Base-by-base conservation (phyloP, 805 yeast species). In the Wickerhamiella cacticola region DNA sequence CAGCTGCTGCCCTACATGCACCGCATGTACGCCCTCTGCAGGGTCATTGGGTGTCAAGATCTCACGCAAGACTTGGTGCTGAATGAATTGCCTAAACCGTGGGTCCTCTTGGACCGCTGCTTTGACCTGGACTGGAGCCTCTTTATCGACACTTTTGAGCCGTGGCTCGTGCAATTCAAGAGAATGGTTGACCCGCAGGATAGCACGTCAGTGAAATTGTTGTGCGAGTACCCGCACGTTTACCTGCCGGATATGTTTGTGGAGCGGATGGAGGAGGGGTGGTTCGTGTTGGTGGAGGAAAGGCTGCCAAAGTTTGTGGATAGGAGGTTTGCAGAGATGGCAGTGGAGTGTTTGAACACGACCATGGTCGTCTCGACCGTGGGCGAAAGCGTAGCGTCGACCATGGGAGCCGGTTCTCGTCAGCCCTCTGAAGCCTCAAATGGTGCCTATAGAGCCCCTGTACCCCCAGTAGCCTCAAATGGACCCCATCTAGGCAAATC, bases 151-250 rank as follows among this genome's bases (percentile, higher is more conserved):
- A 10, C 45, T 9, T 5, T 52, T 10, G 18, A 36, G 31, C 56
- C 56, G 1, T 56, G 59, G 59, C 31, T 55, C 2, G 42, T 26
- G 3, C 53, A 56, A 40, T 41, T 56, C 21, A 45, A 47, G 15
- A 46, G 48, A 7, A 55, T 47, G 24, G 15, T 41, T 12, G 45
- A 28, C 12, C n/a, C 2, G 15, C 7, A 18, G 21, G 13, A 22
- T 13, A 5, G 29, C 3, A 23, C 29, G 4, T 28, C 41, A 21
- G 15, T 41, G 18, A 10, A 8, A 7, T 25, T 35, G 9, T 3
- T 44, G 23, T 35, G 41, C 41, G 35, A 34, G 3, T 26, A 44
- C 22, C 41, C 35, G 21, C 13, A 35, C n/a, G 38, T 26, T 3
- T 48, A 40, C 22, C 41, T 56, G 29, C 53, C 57, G 10, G 54